Conservation (phyloP, 495 filamentous ascomycete genomes). For the Tricharina praecox region DNA sequence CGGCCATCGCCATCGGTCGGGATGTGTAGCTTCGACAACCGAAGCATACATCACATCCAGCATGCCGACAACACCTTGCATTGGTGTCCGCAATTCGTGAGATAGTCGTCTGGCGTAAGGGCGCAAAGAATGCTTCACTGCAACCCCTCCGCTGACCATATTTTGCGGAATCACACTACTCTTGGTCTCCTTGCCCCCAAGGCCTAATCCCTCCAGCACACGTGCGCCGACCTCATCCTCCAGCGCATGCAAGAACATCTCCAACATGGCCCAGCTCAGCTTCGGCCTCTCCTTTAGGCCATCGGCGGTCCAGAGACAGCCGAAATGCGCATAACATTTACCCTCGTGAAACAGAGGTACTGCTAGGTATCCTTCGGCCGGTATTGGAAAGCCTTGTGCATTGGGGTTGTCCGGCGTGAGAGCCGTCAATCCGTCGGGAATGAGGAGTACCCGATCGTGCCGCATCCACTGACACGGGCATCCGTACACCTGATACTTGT, state of each 20-base stretch:
- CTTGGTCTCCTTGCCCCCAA: constrained; percentile 23
- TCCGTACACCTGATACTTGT: constrained; percentile 47
- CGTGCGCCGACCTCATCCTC: constrained; percentile 53
- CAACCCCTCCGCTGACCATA: constrained; percentile 28
- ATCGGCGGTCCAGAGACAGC: constrained; percentile 54
- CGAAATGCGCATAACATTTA: constrained; percentile 58
- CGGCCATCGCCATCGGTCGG: constrained; percentile 5
- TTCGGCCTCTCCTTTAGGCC: constrained; percentile 36
- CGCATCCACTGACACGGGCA: constrained; percentile 53
- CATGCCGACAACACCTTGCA: constrained; percentile 78
- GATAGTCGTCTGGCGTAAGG: constrained; percentile 65
- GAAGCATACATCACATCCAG: constrained; percentile 72
- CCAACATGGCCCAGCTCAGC: constrained; percentile 52
- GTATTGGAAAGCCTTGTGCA: constrained; percentile 36
- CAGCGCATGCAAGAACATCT: constrained; percentile 58
- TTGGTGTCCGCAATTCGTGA: constrained; percentile 64
- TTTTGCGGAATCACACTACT: constrained; percentile 34
- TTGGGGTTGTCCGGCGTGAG: constrained; percentile 46
- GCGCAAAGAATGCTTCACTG: constrained; percentile 44
- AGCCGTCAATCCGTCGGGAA: constrained; percentile 44
- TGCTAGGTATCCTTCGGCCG: constrained; percentile 52
- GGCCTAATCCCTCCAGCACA: constrained; percentile 36
- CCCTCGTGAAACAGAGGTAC: constrained; percentile 54
- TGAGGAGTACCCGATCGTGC: constrained; percentile 56
- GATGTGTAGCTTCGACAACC: constrained; percentile 47